Evolutionary conservation across 768 basidiomycete genomes (phyloP), one percentile per base, ranked within the genome.

Genomic region (Cytidiella melzeri): DNA sequence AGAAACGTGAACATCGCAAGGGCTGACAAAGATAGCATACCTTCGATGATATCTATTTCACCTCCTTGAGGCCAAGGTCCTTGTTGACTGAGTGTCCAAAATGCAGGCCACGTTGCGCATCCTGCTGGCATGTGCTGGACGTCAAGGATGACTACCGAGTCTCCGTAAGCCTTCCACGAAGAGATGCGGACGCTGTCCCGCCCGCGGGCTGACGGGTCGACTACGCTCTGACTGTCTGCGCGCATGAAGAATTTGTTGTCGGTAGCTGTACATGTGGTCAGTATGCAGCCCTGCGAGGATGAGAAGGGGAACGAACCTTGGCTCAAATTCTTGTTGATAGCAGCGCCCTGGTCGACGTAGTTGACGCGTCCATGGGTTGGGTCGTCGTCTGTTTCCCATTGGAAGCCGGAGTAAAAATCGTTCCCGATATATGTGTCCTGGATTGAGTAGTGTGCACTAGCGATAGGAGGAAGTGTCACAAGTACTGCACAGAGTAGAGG

Each of bases 311-410:
- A 43, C 70, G 21, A 40, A 77, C 80, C 76, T 48, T 61, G 74
- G 7, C 80, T 67, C 26, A 83, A 66, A 48, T 76, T 76, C 1
- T 60, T 58, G 0, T 43, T 18, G n/a, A 67, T 43, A 0, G 81
- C 76, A 1, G 73, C 71, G 13, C 52, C 43, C 55, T 68, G 54
- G 52, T 74, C 69, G 27, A 83, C 69, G 52, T 80, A 84, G 62
- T 82, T 76, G 50, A 81, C 79, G 44, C 76, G 67, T n/a, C 82
- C 82, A 52, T 82, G 76, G 0, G 82, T 84, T n/a, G 80, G 81
- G 58, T 84, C 82, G 49, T 73, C 57, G 23, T 61, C 46, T 6
- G 72, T 73, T 54, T 78, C 70, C 74, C 75, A 83, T 1, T 57
- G 62, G 68, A 74, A 84, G 5, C 50, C 51, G 18, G 68, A 44